Conservation (phyloP, 768 basidiomycete species). For the Mycena epipterygia region DNA sequence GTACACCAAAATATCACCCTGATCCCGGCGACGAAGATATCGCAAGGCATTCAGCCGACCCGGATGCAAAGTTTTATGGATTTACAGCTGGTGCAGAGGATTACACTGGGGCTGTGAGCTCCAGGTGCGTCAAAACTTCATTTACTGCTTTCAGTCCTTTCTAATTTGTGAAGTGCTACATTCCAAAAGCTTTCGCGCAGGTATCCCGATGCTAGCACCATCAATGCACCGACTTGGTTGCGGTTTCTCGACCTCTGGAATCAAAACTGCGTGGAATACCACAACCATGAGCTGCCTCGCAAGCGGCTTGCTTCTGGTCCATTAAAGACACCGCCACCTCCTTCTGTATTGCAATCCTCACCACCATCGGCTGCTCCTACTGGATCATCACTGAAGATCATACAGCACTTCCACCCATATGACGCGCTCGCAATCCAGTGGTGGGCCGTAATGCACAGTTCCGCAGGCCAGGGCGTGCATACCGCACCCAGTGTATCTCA, state of each 20-base stretch:
- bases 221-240: neutral
- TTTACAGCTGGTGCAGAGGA: neutral
- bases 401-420: no score
- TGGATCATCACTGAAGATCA: no score
- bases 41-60: no score
- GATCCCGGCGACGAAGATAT: neutral
- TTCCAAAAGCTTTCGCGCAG: neutral
- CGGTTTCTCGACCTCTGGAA: neutral
- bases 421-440: no score
- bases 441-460: no score
- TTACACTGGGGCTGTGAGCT: neutral
- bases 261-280: neutral
- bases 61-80: neutral
- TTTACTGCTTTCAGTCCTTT: neutral
- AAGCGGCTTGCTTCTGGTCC: neutral
- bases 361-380: neutral
- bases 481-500: no score
- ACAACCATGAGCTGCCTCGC: neutral
- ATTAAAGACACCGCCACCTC: no score
- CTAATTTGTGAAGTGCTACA: neutral
- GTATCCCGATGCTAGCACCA: neutral
- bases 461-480: no score
- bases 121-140: neutral
- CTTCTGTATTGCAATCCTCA: neutral
- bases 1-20: no score